These are phyloP conservation scores for Rhipidocladum racemiflorum DNA, from an alignment of 176 grass and related monocot species.

Conservation along the genomic window DNA sequence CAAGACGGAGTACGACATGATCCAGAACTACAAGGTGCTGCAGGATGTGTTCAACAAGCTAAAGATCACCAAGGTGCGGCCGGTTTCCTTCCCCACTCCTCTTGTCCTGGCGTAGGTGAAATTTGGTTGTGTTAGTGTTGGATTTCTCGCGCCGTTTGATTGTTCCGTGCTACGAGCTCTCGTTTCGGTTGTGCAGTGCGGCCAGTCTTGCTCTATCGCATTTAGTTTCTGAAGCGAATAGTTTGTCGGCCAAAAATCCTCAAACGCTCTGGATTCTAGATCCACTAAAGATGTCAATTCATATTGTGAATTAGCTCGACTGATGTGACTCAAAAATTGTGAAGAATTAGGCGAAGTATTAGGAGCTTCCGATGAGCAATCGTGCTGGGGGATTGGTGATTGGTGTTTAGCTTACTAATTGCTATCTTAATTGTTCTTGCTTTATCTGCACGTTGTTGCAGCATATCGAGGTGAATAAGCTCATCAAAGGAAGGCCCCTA, in stretches of 20 bases:
- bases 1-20: slow-evolving; percentile 97
- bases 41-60: slow-evolving; percentile 98
- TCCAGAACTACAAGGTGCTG: slow-evolving; percentile 98
- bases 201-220: neutral
- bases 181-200: neutral
- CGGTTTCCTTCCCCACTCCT: neutral
- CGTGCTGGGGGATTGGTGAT: neutral
- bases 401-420: neutral
- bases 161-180: neutral
- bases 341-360: neutral
- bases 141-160: neutral
- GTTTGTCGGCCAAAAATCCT: neutral
- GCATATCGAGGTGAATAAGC: slow-evolving; percentile 92
- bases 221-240: neutral
- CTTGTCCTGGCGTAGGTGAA: neutral
- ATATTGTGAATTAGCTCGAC: neutral
- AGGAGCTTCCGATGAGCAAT: neutral
- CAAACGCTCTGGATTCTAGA: neutral
- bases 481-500: slow-evolving; percentile 77
- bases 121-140: neutral
- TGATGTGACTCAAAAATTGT: neutral
- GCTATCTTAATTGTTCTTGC: neutral
- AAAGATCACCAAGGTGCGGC: slow-evolving; percentile 84
- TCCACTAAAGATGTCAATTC: neutral
- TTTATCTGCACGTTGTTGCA: slow-evolving; percentile 26